These are phyloP conservation scores for Echria macrotheca DNA, from an alignment of 495 filamentous ascomycete species.

Conservation along the genomic window DNA sequence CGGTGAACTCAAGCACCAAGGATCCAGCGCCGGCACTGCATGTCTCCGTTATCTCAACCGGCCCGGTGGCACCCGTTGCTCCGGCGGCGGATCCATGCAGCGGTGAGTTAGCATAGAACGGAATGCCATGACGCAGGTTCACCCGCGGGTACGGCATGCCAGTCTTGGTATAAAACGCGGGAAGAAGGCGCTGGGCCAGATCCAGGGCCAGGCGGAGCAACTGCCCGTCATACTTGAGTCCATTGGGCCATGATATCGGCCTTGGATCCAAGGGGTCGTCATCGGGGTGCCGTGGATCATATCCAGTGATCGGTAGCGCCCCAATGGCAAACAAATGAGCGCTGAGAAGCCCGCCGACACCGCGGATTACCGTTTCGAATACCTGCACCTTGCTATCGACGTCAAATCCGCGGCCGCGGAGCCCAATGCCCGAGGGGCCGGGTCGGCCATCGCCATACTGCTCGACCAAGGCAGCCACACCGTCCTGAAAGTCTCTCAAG, in stretches of 20 bases:
- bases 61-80: constrained; percentile 29
- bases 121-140: constrained; percentile 86
- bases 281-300: constrained; percentile 44
- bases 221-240: constrained; percentile 84
- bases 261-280: constrained; percentile 34
- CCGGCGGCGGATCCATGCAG: constrained; percentile 44
- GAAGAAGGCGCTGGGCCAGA: constrained; percentile 74
- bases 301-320: constrained; percentile 77
- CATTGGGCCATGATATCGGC: constrained; percentile 66
- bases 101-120: constrained; percentile 80
- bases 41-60: constrained; percentile 81
- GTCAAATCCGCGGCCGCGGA: constrained; percentile 80
- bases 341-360: constrained; percentile 84
- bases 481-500: constrained; percentile 71
- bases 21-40: constrained; percentile 95
- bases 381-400: constrained; percentile 97
- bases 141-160: constrained; percentile 93
- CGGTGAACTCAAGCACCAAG: constrained; percentile 86
- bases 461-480: constrained; percentile 69
- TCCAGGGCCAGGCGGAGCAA: constrained; percentile 80
- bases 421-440: constrained; percentile 64
- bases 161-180: constrained; percentile 82
- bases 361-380: constrained; percentile 94
- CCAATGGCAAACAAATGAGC: constrained; percentile 90
- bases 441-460: constrained; percentile 80